Evolutionary conservation across 2,329 filamentous ascomycete species (phyloP).

Genomic region (Teratosphaeria destructans): DNA sequence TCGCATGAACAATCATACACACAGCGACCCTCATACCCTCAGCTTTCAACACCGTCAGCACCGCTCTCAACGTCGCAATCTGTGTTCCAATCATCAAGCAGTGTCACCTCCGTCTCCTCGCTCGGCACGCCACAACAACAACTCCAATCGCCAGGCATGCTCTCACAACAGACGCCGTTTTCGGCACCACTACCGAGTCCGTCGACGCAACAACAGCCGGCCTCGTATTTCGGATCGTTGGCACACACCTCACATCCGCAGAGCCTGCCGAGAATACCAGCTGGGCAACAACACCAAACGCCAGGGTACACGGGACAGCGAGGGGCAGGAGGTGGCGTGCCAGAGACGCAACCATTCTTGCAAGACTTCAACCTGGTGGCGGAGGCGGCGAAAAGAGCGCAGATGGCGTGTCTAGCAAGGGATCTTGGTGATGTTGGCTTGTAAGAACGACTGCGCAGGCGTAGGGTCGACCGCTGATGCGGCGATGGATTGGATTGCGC

Average conservation of each 20-base stretch:
- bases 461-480: background rate
- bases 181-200: constrained; percentile 26
- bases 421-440: constrained; percentile 65
- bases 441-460: constrained; percentile 3
- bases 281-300: constrained; percentile 18
- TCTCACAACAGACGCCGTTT: constrained; percentile 21
- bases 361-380: constrained; percentile 77
- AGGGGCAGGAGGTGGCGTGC: constrained; percentile 19
- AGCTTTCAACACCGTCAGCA: constrained; percentile 16
- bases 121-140: constrained; percentile 8
- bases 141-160: constrained; percentile 11
- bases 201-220: constrained; percentile 17
- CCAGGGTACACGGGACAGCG: constrained; percentile 20
- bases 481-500: background rate
- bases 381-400: constrained; percentile 85
- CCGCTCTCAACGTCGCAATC: constrained; percentile 21
- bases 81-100: constrained; percentile 33
- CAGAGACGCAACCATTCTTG: constrained; percentile 53
- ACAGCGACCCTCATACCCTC: constrained; percentile 26
- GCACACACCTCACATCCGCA: constrained; percentile 18
- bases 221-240: constrained; percentile 24
- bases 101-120: constrained; percentile 29
- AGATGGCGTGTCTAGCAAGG: constrained; percentile 78
- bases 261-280: constrained; percentile 21
- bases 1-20: constrained; percentile 14